A percentile compares a stretch with the other conserved stretches of the same genome.
Conservation (phyloP, 225 moss, liverwort and hornwort species). For the Straminergon stramineum region DNA sequence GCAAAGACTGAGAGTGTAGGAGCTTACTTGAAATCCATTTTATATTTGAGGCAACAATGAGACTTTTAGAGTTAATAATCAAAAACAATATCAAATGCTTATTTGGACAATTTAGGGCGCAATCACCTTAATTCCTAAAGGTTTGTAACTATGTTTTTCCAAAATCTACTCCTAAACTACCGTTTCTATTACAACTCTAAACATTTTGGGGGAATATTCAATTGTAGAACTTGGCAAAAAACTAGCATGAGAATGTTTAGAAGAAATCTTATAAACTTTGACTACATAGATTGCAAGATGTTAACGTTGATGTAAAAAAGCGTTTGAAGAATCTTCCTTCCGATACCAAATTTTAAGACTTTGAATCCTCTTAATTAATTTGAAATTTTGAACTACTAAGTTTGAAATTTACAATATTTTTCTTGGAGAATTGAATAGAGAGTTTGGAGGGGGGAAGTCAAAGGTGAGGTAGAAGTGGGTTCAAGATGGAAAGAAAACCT, state of each 20-base stretch:
- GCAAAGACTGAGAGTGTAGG: background rate
- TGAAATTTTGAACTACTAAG: background rate
- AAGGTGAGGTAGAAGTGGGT: background rate
- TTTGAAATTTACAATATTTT: background rate
- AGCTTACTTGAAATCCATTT: background rate
- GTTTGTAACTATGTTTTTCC: background rate
- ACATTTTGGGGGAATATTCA: background rate
- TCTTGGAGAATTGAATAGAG: background rate
- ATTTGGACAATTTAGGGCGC: background rate
- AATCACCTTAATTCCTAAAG: background rate
- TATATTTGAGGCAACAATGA: background rate
- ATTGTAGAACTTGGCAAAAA: background rate
- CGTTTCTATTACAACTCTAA: background rate
- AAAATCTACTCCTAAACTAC: no score
- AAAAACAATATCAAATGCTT: background rate
- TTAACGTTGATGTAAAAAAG: background rate
- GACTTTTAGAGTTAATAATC: no score
- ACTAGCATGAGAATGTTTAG: background rate
- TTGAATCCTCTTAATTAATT: background rate
- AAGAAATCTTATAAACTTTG: background rate
- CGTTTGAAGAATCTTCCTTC: background rate
- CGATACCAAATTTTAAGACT: background rate
- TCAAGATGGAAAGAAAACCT: background rate
- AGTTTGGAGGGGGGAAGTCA: accelerated
- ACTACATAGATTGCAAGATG: background rate